phyloP scores from a whole-genome alignment of 805 yeast species.

The Candida dendrica region DNA sequence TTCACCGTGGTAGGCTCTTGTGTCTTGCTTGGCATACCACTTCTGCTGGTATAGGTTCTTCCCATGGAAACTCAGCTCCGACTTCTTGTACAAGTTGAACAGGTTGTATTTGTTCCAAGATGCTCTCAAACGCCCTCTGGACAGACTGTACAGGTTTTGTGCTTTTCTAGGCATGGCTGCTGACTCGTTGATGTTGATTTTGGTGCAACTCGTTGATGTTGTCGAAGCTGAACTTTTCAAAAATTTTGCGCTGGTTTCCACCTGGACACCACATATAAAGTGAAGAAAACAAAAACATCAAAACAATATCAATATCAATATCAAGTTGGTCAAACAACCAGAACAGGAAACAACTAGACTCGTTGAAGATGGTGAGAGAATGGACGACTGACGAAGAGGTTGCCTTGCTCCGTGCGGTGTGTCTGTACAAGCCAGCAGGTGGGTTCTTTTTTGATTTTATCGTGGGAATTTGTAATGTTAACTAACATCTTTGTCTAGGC shows the following conservation, averaged over 20 bases:
- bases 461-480: too few species aligned
- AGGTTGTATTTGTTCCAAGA: slow-evolving; percentile 89
- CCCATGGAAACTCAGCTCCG: slow-evolving; percentile 43
- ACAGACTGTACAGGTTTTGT: slow-evolving; percentile 45
- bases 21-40: slow-evolving; percentile 85
- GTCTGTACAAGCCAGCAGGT: slow-evolving; percentile 68
- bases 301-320: too few species aligned
- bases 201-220: too few species aligned
- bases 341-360: not conserved
- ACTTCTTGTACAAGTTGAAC: slow-evolving; percentile 79
- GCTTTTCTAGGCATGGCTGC: slow-evolving; percentile 54
- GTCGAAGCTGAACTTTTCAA: not conserved
- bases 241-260: not conserved
- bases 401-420: slow-evolving; percentile 49
- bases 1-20: slow-evolving; percentile 95
- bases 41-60: slow-evolving; percentile 85
- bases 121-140: slow-evolving; percentile 73
- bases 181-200: too few species aligned
- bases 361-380: slow-evolving; percentile 7
- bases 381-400: slow-evolving; percentile 65
- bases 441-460: slow-evolving; percentile 17
- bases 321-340: too few species aligned
- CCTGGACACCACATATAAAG: not conserved
- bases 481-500: not conserved
- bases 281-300: not conserved